Percentiles rank a stretch among this genome's conserved stretches.
These are phyloP conservation scores for Candida morakotiae DNA, from an alignment of 805 yeast genomes.

Conservation along the genomic window DNA sequence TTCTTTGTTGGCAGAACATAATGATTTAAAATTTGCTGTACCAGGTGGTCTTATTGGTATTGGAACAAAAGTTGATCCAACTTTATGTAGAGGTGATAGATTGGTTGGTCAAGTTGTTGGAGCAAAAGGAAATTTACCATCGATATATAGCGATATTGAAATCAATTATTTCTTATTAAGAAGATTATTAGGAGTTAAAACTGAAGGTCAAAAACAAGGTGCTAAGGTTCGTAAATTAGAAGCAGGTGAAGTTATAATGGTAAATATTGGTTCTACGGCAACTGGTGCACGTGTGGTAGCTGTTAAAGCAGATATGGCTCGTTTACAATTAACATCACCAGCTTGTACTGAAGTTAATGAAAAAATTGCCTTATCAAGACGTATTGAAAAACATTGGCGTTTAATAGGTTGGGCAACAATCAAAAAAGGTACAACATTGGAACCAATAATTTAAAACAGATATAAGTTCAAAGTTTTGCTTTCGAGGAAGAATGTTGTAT, in stretches of 20 bases:
- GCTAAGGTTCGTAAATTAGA: constrained; percentile 95
- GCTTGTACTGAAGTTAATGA: constrained; percentile 98
- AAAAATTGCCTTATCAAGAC: constrained; percentile 97
- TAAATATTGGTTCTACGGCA: constrained; percentile 97
- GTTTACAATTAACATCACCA: constrained; percentile 92
- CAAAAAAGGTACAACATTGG: constrained; percentile 86
- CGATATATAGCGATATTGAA: constrained; percentile 95
- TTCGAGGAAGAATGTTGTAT: no score
- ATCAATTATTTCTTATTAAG: constrained; percentile 94
- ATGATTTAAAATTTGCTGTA: constrained; percentile 96
- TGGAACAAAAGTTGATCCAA: constrained; percentile 98
- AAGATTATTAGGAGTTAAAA: constrained; percentile 96
- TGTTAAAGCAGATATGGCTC: constrained; percentile 98
- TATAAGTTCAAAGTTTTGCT: no score
- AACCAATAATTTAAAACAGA: constrained; percentile 59
- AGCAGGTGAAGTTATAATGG: constrained; percentile 95
- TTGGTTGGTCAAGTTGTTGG: constrained; percentile 99
- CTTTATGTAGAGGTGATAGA: constrained; percentile 98
- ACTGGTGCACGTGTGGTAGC: constrained; percentile 99
- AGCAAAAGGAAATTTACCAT: constrained; percentile 92
- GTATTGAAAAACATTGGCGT: constrained; percentile 99
- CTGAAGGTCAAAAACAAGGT: constrained; percentile 90
- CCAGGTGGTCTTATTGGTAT: constrained; percentile 99
- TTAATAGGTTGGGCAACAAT: constrained; percentile 99
- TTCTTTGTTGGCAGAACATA: constrained; percentile 94